These are phyloP conservation scores for Penicillium sp. DNA, from an alignment of 2,329 filamentous ascomycete genomes.

Conservation along the genomic window DNA sequence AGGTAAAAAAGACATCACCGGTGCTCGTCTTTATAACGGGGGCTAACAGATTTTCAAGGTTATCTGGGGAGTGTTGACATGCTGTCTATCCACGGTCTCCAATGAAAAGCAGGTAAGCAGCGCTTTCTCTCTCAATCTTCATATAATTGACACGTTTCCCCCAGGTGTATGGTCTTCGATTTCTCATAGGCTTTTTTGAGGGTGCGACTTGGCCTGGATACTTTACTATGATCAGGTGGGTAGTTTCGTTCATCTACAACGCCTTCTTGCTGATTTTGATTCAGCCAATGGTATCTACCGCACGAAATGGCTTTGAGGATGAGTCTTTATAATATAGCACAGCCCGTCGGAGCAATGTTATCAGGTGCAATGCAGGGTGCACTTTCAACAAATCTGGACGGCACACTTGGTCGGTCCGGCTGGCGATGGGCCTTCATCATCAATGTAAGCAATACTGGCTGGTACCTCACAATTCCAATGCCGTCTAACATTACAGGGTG, in stretches of 20 bases:
- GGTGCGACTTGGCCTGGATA: not conserved
- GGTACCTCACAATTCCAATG: not conserved
- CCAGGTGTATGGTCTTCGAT: not conserved
- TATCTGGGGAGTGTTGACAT: not conserved
- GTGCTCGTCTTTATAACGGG: not conserved
- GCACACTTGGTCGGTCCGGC: conserved; percentile 5
- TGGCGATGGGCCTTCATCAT: conserved; percentile 12
- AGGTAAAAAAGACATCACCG: not conserved
- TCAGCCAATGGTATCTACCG: not conserved
- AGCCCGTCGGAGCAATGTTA: conserved; percentile 7
- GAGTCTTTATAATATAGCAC: not conserved
- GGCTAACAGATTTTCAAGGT: not conserved
- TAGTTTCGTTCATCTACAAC: not conserved
- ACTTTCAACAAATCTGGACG: conserved; percentile 9
- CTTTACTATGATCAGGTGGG: not conserved
- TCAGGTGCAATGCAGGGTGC: conserved; percentile 10
- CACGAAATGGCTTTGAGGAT: not conserved
- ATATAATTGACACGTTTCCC: not conserved
- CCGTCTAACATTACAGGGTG: not conserved
- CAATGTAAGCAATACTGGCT: not conserved
- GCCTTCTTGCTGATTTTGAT: not conserved
- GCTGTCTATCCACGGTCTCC: not conserved
- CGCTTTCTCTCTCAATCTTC: not conserved
- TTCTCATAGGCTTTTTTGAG: not conserved
- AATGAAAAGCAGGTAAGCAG: not conserved